Evolutionary conservation across 805 yeast genomes (phyloP).

Genomic region (Ogataea allantospora): DNA sequence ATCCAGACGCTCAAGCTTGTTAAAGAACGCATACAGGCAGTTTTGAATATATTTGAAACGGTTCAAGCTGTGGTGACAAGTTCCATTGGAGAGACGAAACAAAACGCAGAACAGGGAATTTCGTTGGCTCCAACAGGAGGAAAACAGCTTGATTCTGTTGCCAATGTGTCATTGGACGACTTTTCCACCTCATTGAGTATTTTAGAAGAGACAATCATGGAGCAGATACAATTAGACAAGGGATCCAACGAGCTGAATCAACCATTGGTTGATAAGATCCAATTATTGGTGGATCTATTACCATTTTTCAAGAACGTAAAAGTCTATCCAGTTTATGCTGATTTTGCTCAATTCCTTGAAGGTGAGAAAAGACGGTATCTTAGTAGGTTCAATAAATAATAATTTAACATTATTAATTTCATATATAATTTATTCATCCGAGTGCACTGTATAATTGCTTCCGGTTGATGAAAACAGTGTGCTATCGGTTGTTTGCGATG

Average conservation of each 20-base stretch:
- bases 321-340: conserved; percentile 50
- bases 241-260: conserved; percentile 30
- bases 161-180: conserved; percentile 24
- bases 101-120: not conserved
- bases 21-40: conserved; percentile 45
- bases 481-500: conserved; percentile 20
- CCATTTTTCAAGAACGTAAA: conserved; percentile 55
- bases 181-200: conserved; percentile 41
- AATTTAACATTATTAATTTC: not conserved
- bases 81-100: conserved; percentile 16
- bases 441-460: conserved; percentile 8
- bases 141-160: conserved; percentile 2
- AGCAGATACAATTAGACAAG: conserved; percentile 37
- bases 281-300: conserved; percentile 45
- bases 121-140: conserved; percentile 15
- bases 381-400: conserved; percentile 14
- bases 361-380: conserved; percentile 34
- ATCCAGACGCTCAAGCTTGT: conserved; percentile 45
- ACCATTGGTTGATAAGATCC: conserved; percentile 42
- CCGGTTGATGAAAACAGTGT: conserved; percentile 16
- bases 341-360: conserved; percentile 44
- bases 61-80: conserved; percentile 40
- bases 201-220: conserved; percentile 44
- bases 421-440: conserved; percentile 2
- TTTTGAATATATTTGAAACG: conserved; percentile 45